Evolutionary conservation across 768 basidiomycete species (phyloP).

Genomic region (Steccherinum ochraceum): DNA sequence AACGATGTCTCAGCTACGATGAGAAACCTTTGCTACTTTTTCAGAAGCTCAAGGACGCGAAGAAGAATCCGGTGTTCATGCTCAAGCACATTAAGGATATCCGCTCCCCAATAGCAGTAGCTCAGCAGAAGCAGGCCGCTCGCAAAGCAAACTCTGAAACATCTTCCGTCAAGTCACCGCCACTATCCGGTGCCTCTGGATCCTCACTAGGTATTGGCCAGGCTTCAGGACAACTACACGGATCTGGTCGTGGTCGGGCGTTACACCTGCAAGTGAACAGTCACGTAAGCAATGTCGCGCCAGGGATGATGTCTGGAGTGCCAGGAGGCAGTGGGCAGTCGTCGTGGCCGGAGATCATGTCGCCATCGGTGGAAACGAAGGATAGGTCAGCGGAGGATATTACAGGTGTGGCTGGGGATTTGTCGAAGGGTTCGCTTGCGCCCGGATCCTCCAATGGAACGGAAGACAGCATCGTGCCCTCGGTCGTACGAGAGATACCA

Average conservation of each 20-base stretch:
- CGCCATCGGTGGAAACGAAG: conserved; percentile 47
- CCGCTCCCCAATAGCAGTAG: conserved; percentile 93
- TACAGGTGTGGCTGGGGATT: conserved; percentile 20
- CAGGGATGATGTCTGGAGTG: conserved; percentile 49
- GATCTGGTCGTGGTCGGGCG: conserved; percentile 39
- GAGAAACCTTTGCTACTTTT: conserved; percentile 96
- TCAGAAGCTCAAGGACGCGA: conserved; percentile 94
- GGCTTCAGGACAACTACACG: conserved; percentile 26
- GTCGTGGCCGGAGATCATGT: conserved; percentile 71
- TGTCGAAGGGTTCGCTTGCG: conserved; percentile 28
- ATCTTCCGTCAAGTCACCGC: conserved; percentile 15
- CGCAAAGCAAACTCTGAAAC: conserved; percentile 59
- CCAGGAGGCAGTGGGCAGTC: conserved; percentile 44
- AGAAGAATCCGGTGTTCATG: conserved; percentile 99
- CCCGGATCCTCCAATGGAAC: conserved; percentile 10
- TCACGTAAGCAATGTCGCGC: conserved; percentile 42
- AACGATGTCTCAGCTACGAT: conserved; percentile 94
- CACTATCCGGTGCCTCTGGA: conserved; percentile 37
- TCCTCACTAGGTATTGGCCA: conserved; percentile 34
- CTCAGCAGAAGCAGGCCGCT: conserved; percentile 91
- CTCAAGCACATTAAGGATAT: conserved; percentile 95
- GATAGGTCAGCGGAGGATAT: conserved; percentile 31
- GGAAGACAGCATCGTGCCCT: conserved; percentile 24
- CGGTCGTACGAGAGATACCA: conserved; percentile 24
- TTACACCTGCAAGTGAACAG: conserved; percentile 62